A percentile compares a stretch with the other conserved stretches of the same genome.
Conservation (phyloP, 345 rosid species). For the Eucalyptus coolabah region DNA sequence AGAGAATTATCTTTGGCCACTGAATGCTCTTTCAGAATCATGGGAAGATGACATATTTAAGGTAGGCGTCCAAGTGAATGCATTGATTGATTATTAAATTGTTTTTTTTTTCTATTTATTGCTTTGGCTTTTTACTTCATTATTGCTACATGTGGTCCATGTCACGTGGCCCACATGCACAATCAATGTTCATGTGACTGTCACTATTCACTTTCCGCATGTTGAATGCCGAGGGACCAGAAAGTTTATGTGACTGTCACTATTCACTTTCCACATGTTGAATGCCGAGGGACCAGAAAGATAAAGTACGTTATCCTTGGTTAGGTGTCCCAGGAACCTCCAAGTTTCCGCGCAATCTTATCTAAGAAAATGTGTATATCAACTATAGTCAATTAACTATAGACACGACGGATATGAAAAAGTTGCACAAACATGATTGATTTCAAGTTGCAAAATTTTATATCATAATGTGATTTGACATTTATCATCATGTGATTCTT, state of each 20-base stretch:
- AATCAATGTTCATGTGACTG: neutral
- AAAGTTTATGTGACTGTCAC: neutral
- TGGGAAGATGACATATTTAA: neutral
- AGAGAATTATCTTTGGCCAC: neutral
- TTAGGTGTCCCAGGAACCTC: neutral
- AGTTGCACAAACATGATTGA: neutral
- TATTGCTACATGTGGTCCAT: neutral
- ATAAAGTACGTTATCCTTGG: neutral
- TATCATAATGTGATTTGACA: neutral
- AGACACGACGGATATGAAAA: neutral
- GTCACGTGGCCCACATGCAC: neutral
- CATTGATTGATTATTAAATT: neutral
- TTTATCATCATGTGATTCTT: neutral
- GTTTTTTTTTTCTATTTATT: neutral
- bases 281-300: neutral
- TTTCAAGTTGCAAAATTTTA: neutral
- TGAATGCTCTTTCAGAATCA: too few species aligned
- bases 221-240: neutral
- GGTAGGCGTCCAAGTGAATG: neutral
- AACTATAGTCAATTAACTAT: neutral
- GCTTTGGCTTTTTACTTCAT: neutral
- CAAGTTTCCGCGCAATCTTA: neutral
- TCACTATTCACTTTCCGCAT: neutral
- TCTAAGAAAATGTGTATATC: neutral
- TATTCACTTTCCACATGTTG: neutral